phyloP scores from a whole-genome alignment of 495 filamentous ascomycete species.

The Penicillium argentinense region DNA sequence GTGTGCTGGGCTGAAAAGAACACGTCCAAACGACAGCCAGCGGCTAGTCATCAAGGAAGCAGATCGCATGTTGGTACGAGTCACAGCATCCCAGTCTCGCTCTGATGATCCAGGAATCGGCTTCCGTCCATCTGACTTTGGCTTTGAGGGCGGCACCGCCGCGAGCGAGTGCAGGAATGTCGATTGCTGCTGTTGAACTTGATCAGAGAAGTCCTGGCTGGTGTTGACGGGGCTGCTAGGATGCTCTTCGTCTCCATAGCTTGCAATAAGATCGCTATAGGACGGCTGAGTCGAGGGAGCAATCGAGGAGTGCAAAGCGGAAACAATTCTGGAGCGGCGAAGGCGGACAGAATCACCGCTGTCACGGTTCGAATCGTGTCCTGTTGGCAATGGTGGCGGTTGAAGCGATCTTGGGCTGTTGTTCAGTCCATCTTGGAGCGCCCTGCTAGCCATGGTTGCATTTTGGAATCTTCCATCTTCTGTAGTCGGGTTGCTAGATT shows the following conservation, averaged over 20 bases:
- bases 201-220: constrained; percentile 3
- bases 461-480: constrained; percentile 34
- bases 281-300: constrained; percentile 42
- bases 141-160: constrained; percentile 27
- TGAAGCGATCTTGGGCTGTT: constrained; percentile 12
- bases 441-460: constrained; percentile 41
- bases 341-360: constrained; percentile 39
- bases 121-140: constrained; percentile 40
- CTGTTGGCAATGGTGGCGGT: constrained; percentile 13
- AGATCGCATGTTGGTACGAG: constrained; percentile 80
- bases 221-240: not conserved
- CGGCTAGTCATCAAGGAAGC: constrained; percentile 74
- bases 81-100: constrained; percentile 60
- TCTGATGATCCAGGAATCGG: constrained; percentile 49
- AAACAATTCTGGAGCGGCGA: constrained; percentile 42
- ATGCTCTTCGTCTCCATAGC: constrained; percentile 23
- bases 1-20: constrained; percentile 90
- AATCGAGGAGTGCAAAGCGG: constrained; percentile 41
- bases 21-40: constrained; percentile 93
- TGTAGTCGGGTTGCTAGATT: constrained; percentile 10
- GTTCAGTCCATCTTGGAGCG: constrained; percentile 42
- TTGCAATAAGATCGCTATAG: constrained; percentile 39
- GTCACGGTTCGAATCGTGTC: constrained; percentile 24
- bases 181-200: constrained; percentile 27
- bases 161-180: constrained; percentile 32